phyloP scores from a whole-genome alignment of 192 early-diverging fungal genomes.

The Dispira simplex region DNA sequence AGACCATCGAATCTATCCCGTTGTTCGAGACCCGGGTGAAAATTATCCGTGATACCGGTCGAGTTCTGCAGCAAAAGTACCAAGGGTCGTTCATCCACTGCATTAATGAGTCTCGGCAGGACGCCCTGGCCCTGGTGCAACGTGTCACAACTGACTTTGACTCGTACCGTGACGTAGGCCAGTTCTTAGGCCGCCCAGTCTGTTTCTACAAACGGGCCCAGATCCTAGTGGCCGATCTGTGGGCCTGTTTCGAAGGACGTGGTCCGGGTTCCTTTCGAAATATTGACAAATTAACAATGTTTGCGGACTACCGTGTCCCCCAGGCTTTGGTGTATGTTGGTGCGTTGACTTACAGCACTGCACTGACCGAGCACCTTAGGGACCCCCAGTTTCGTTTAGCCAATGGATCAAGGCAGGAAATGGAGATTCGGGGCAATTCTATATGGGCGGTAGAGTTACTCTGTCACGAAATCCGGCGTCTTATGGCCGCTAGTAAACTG shows the following conservation, averaged over 20 bases:
- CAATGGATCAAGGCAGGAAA: conserved; percentile 21
- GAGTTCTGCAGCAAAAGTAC: conserved; percentile 41
- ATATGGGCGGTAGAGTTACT: conserved; percentile 67
- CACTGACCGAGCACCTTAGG: conserved; percentile 29
- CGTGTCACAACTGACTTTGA: conserved; percentile 38
- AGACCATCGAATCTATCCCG: conserved; percentile 32
- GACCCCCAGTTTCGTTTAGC: conserved; percentile 12
- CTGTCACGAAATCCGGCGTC: conserved; percentile 22
- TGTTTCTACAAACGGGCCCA: conserved; percentile 66
- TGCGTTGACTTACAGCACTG: conserved; percentile 45
- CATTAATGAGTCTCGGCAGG: conserved; percentile 29
- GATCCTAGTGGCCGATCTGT: conserved; percentile 72
- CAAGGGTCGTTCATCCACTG: conserved; percentile 43
- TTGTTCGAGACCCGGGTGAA: conserved; percentile 39
- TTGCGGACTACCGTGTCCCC: conserved; percentile 77
- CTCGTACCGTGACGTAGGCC: conserved; percentile 49
- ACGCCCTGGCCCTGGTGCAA: conserved; percentile 37
- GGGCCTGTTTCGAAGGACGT: conserved; percentile 71
- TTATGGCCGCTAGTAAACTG: conserved; percentile 11
- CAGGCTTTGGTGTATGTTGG: conserved; percentile 58
- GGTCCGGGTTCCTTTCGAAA: conserved; percentile 43
- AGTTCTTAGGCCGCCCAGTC: conserved; percentile 34
- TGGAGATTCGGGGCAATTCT: conserved; percentile 68
- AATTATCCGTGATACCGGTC: conserved; percentile 51
- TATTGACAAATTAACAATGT: conserved; percentile 74